Evolutionary conservation across 2,329 filamentous ascomycete species (phyloP), one percentile per base, ranked within the genome.

Genomic region (Calonectria pseudoreteaudii): DNA sequence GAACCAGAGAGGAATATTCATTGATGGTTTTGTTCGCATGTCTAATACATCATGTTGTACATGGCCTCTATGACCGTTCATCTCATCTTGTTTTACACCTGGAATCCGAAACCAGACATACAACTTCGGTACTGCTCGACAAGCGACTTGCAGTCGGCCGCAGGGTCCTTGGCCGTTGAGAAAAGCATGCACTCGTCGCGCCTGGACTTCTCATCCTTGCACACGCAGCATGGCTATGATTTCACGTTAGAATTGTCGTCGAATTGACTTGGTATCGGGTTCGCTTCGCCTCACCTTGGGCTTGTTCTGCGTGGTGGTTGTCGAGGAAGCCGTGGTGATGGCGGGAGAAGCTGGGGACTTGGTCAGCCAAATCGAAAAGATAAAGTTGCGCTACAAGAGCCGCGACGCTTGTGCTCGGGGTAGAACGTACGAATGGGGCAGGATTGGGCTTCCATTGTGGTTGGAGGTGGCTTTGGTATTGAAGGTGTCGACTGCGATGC

Each of bases 171-270:
- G 74, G 94, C 90, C 76, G 91, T 95, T 70, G 95, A 98, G 88
- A 98, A 98, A 71, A 99, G 94, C 96, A 99, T 98, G 89, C 97
- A 99, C 86, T 99, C 96, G 87, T 99, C 97, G 76, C 97, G 95
- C 80, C 91, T 91, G 49, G 94, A 90, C 86, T 99, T 99, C 86
- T 99, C 95, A 56, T 97, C 92, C 84, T 96, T 98, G 91, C 97
- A 99, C 36, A 98, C 97, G 84, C 97, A 98, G 91, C 97, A 98
- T 53, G 96, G 96, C 95, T 98, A 81, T 73, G 7, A 5, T 13
- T 6, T 2, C 26, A 16, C 47, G 66, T 78, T 31, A 77, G 75
- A 23, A 73, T 62, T 20, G 60, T 53, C 36, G 3, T 68, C 20
- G 52, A 60, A 74, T 76, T 74, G 74, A 52, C 23, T 66, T 44